A percentile compares a stretch with the other conserved stretches of the same genome.
These are phyloP conservation scores for Sphaerulina musiva DNA, from an alignment of 2,329 filamentous ascomycete genomes.

Conservation along the genomic window DNA sequence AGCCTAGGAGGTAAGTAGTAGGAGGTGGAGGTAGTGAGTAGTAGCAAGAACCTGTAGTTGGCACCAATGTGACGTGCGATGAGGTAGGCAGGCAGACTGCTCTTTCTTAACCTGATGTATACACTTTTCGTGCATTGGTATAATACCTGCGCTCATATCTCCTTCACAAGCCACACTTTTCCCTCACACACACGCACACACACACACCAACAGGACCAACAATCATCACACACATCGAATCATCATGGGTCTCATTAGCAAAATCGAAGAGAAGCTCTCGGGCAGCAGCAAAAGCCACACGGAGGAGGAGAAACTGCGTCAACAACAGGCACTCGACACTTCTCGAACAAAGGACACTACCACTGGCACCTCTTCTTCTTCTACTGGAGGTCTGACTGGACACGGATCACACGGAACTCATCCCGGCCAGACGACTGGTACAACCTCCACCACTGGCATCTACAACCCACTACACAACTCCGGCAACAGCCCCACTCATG, in stretches of 20 bases:
- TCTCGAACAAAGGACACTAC: conserved; percentile 4
- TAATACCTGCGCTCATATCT: neutral
- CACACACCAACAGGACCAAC: no score
- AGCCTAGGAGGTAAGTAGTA: neutral
- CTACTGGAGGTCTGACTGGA: conserved; percentile 5
- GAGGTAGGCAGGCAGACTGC: conserved; percentile 1
- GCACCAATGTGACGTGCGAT: conserved; percentile 3
- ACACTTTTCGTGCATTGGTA: neutral
- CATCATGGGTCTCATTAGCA: conserved; percentile 18
- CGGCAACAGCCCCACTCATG: conserved; percentile 3
- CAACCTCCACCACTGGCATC: neutral
- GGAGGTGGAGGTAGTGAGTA: neutral
- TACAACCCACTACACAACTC: neutral
- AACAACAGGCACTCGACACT: conserved; percentile 4
- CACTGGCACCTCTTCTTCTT: no score
- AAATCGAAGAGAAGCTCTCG: conserved; percentile 20
- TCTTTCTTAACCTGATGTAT: neutral
- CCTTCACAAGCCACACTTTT: conserved; percentile 4
- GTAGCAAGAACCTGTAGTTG: neutral
- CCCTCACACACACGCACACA: neutral
- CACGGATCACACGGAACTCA: conserved; percentile 11
- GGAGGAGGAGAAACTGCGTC: conserved; percentile 5
- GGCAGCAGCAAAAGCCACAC: conserved; percentile 16
- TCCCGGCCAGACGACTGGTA: conserved; percentile 2
- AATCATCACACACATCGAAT: neutral